Percentiles rank a stretch among this genome's conserved stretches.
phyloP scores from a whole-genome alignment of 2,329 filamentous ascomycete genomes.

The Cordyceps pruinosa region DNA sequence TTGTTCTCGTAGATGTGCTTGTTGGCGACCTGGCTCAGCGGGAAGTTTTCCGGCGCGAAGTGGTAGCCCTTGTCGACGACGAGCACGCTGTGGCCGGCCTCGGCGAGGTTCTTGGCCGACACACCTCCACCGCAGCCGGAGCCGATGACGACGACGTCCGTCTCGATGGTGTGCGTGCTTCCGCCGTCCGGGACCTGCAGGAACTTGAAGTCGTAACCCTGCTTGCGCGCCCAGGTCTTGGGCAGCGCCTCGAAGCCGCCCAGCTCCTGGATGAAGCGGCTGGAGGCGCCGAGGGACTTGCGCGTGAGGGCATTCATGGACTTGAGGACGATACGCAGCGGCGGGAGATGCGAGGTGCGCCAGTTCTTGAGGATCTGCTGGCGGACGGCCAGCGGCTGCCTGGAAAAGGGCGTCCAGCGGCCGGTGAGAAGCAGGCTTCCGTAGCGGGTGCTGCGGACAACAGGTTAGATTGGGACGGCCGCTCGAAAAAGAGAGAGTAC shows the following conservation, averaged over 20 bases:
- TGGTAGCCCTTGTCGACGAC: slow-evolving; percentile 81
- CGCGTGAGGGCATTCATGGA: slow-evolving; percentile 48
- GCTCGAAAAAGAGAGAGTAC: slow-evolving; percentile 21
- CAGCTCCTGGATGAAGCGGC: slow-evolving; percentile 46
- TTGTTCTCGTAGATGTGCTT: slow-evolving; percentile 64
- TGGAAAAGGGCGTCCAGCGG: slow-evolving; percentile 53
- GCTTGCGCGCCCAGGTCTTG: slow-evolving; percentile 37
- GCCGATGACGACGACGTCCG: slow-evolving; percentile 79
- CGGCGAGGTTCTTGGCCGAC: slow-evolving; percentile 70
- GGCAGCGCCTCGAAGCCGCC: slow-evolving; percentile 53
- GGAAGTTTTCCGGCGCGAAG: slow-evolving; percentile 63
- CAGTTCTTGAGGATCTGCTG: slow-evolving; percentile 57
- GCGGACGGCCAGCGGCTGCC: slow-evolving; percentile 53
- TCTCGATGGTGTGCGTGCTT: slow-evolving; percentile 56
- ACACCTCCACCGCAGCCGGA: slow-evolving; percentile 83
- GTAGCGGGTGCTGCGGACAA: slow-evolving; percentile 45
- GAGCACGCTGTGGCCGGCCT: slow-evolving; percentile 67
- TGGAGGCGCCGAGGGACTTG: slow-evolving; percentile 48
- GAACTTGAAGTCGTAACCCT: slow-evolving; percentile 52
- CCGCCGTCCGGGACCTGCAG: slow-evolving; percentile 43
- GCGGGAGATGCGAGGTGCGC: slow-evolving; percentile 48
- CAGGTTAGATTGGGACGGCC: too few species aligned
- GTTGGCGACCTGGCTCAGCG: slow-evolving; percentile 58
- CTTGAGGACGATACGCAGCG: slow-evolving; percentile 49
- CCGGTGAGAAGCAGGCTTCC: slow-evolving; percentile 63